These are phyloP conservation scores for Plenodomus biglobosus DNA, from an alignment of 2,329 filamentous ascomycete species.

Conservation along the genomic window DNA sequence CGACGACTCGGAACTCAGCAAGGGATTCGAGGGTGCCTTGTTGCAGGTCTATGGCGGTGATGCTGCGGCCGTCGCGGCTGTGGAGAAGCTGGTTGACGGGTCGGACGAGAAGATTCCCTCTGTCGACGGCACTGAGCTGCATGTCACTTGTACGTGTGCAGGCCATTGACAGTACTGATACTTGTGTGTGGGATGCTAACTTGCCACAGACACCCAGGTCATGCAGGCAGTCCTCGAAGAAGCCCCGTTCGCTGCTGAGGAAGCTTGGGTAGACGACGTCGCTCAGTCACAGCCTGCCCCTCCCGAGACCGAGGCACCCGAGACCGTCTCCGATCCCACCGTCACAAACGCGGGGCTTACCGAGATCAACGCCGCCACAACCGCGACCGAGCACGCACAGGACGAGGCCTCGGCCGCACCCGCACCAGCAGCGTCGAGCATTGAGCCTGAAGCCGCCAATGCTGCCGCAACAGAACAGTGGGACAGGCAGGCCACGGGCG, in stretches of 20 bases:
- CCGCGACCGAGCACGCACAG: slow-evolving; percentile 35
- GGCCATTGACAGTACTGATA: neutral
- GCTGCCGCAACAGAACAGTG: slow-evolving; percentile 66
- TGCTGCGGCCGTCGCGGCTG: slow-evolving; percentile 70
- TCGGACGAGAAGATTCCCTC: slow-evolving; percentile 66
- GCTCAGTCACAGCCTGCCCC: slow-evolving; percentile 48
- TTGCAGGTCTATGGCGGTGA: slow-evolving; percentile 79
- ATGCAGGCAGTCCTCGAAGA: slow-evolving; percentile 55
- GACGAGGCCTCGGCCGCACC: slow-evolving; percentile 32
- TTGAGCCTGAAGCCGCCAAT: slow-evolving; percentile 49
- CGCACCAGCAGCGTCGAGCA: slow-evolving; percentile 42
- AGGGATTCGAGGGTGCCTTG: slow-evolving; percentile 78
- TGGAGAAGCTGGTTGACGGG: slow-evolving; percentile 75
- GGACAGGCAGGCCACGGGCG: slow-evolving; percentile 57
- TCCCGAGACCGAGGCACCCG: slow-evolving; percentile 38
- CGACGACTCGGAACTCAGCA: slow-evolving; percentile 72
- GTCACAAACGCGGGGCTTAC: slow-evolving; percentile 67
- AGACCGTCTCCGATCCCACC: slow-evolving; percentile 63
- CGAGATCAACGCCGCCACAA: slow-evolving; percentile 58
- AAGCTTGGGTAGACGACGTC: slow-evolving; percentile 53
- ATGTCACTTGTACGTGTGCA: slow-evolving; percentile 68
- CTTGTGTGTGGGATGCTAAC: slow-evolving; percentile 16
- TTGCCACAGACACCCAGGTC: slow-evolving; percentile 57
- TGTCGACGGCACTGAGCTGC: slow-evolving; percentile 64
- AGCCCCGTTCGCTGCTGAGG: slow-evolving; percentile 57